These are phyloP conservation scores for Neonectria ditissima DNA, from an alignment of 2,329 filamentous ascomycete genomes.

Conservation along the genomic window DNA sequence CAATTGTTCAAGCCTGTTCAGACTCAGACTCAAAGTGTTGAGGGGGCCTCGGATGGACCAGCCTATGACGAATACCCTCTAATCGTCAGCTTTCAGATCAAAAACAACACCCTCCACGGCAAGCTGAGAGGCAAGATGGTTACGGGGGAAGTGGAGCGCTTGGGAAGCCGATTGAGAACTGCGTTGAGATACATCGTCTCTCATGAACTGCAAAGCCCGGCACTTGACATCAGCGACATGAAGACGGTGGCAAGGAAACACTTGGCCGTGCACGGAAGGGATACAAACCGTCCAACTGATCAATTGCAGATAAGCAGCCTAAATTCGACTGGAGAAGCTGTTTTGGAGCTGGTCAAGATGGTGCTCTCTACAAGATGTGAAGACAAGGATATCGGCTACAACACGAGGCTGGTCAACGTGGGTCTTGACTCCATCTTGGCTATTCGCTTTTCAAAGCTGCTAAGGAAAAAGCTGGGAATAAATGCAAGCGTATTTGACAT, in stretches of 20 bases:
- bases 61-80: constrained; percentile 42
- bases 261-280: background rate
- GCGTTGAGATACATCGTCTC: background rate
- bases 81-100: constrained; percentile 41
- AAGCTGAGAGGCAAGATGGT: constrained; percentile 35
- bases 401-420: constrained; percentile 36
- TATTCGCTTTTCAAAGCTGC: constrained; percentile 35
- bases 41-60: constrained; percentile 9
- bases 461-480: constrained; percentile 35
- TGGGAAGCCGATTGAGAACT: background rate
- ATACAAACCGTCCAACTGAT: background rate
- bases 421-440: constrained; percentile 42
- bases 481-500: constrained; percentile 32
- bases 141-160: background rate
- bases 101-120: constrained; percentile 31
- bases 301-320: background rate
- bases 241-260: background rate
- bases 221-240: background rate
- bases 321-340: background rate
- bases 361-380: constrained; percentile 25
- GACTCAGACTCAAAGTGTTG: background rate
- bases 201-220: background rate
- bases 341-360: constrained; percentile 21
- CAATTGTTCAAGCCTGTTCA: constrained; percentile 1
- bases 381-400: constrained; percentile 29